Base-by-base conservation (phyloP, 805 yeast genomes). In the Barnettozyma pratensis region DNA sequence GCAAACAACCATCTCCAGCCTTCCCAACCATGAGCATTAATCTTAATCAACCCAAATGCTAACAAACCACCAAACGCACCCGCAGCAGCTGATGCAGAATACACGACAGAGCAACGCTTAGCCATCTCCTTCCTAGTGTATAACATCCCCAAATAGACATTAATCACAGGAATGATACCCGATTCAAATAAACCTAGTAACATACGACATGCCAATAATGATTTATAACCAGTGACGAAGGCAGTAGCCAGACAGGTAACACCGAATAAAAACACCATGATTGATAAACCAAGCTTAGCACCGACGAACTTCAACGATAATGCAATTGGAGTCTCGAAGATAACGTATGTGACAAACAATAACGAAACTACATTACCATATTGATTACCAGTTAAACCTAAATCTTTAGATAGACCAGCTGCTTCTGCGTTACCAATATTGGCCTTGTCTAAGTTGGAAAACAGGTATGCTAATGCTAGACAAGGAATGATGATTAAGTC, bases 381-480 rank as follows among this genome's bases (percentile, higher is more conserved):
- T 53, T 76, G 72, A 26, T 58, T 62, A 1, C 67, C 68, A 1
- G 62, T 55, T 28, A 77, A 58, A 7, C 67, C 64, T 19, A 77
- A 48, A 46, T 70, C 75, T 29, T 65, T 65, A 0, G 68, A 61
- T 51, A 79, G 54, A 4, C 85, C 84, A 11, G 80, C 83, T 3
- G 76, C 69, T 39, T 70, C 70, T 8, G 84, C 84, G 57, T 80
- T 80, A 54, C 84, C 83, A 46, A 80, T 76, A 57, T 79, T 79
- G 11, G 81, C 75, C 50, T 77, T 70, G 61, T 80, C 85, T 48
- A 80, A 62, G 42, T 71, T 69, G 4, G 80, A 72, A 41, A 74
- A 63, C 48, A 77, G 69, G 57, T 75, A 77, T 39, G 73, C 60
- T 25, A 69, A 49, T 7, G 72, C 61, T 48, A 76, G 60, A 47